A percentile compares a stretch with the other conserved stretches of the same genome.
These are phyloP conservation scores for Phlebopus sp. DNA, from an alignment of 1,284 basidiomycete genomes.

Conservation along the genomic window DNA sequence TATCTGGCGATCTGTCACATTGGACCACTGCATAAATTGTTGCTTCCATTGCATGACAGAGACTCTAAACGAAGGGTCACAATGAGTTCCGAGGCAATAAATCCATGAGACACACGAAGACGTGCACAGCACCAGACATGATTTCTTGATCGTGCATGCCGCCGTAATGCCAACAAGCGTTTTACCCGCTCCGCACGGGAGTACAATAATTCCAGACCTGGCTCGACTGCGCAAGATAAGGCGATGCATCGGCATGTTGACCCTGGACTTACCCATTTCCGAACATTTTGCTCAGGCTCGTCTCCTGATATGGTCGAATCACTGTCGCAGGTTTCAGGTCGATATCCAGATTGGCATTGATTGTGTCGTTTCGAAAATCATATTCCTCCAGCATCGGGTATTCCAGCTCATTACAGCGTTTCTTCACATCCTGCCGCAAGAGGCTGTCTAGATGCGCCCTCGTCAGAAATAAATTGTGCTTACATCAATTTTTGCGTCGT, in stretches of 20 bases:
- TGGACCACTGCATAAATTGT: constrained; percentile 97
- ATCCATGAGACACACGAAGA: constrained; percentile 69
- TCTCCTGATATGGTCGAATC: constrained; percentile 96
- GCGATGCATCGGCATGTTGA: background rate
- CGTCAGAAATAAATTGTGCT: constrained; percentile 18
- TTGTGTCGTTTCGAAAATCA: constrained; percentile 93
- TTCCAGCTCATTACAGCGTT: constrained; percentile 90
- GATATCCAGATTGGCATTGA: constrained; percentile 94
- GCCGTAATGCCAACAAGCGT: constrained; percentile 99
- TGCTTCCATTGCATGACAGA: constrained; percentile 98
- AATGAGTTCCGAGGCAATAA: background rate
- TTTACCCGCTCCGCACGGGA: constrained; percentile 98
- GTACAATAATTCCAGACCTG: constrained; percentile 95
- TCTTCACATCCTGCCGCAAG: constrained; percentile 75
- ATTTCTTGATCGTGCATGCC: constrained; percentile 99
- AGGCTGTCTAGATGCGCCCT: background rate
- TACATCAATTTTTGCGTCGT: constrained; percentile 88
- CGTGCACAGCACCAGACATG: constrained; percentile 95
- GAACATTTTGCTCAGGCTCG: constrained; percentile 97
- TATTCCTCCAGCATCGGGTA: constrained; percentile 98
- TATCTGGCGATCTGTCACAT: constrained; percentile 92
- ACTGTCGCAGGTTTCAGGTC: constrained; percentile 95
- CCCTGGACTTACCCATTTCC: constrained; percentile 77
- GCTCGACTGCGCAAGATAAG: constrained; percentile 65
- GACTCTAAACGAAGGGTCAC: constrained; percentile 53